Evolutionary conservation across 2,329 filamentous ascomycete genomes (phyloP), one percentile per base, ranked within the genome.

Genomic region (Xylaria sp.): DNA sequence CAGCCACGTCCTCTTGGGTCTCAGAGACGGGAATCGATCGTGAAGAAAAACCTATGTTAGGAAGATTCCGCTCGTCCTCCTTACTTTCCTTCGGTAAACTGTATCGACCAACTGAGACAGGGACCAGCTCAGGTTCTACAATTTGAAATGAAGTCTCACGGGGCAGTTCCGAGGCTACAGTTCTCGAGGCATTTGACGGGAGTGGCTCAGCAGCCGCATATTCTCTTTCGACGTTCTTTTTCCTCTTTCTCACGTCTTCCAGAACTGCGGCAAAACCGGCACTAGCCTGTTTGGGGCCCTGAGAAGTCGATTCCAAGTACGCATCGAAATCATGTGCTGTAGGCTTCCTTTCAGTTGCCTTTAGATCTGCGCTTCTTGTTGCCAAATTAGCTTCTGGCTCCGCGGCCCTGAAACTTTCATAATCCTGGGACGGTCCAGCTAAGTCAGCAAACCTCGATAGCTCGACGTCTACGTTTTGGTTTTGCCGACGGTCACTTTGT

Each of bases 171-270:
- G 65, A 50, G 51, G 57, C 50, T 51, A 45, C 72, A 70, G 21
- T 64, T 48, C 27, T 62, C 50, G 34, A 19, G n/a, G 42, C 17
- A 8, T 3, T 51, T 57, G 61, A 60, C 51, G 62, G 51, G 42
- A 45, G 54, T 9, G 62, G 68, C 53, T 72, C 68, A 54, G 73
- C 68, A n/a, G 71, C 70, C 17, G 69, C 64, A 56, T 71, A 72
- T 21, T 71, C 72, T 39, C 73, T 73, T 62, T 73, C 78, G 14
- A 61, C 67, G 69, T 76, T 85, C 77, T 75, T 83, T 66, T 83
- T 85, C 62, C 81, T 79, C 30, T 82, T 83, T 75, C 82, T 85
- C 39, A 74, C 71, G n/a, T 75, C 72, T 50, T 72, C 69, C 6
- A 45, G 66, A 21, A 58, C 57, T 50, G 55, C 55, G 27, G 54